Base-by-base conservation (phyloP, 257 asterid species). In the Solanum piurae region DNA sequence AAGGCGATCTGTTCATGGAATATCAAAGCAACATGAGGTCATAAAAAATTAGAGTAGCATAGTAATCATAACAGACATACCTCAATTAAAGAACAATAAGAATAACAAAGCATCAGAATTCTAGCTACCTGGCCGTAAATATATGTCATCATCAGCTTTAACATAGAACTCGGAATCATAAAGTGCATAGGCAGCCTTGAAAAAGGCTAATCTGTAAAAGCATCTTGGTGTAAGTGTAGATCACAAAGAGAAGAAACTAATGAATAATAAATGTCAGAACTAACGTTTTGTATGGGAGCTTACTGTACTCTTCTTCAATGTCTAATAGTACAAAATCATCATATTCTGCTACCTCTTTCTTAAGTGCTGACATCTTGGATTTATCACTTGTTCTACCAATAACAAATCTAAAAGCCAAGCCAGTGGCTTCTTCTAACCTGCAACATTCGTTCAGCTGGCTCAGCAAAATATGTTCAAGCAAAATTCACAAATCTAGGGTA, bases 341-440 rank as follows among this genome's bases (percentile, higher is more conserved):
- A 89, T 93, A 97, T 90, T 91, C 89, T 25, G 94, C 92, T 79
- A 96, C 91, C 95, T 97, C 99, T 92, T 91, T 93, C 92, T 86
- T 93, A 29, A 97, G 98, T 44, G 89, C 98, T 77, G 94, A 87
- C 99, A 97, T 97, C 98, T 94, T 97, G 14, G 95, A 90, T 87
- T 44, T 88, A 89, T 97, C 99, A 77, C 44, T 90, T 33, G 99
- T 96, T 92, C 92, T 91, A 55, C 99, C 99, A 86, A 97, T 97
- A 40, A 97, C 92, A 89, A 96, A 97, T 89, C 99, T 94, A 85
- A 97, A 94, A 75, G 89, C 98, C 98, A 97, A 94, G 87, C 99
- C 99, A n/a, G 99, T 97, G 92, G 98, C 92, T 91, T 96, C 98
- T 93, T 97, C 99, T 93, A 97, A 96, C 94, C 99, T 97, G 95